These are phyloP conservation scores for Mycotypha africana DNA, from an alignment of 371 early-diverging fungal genomes.

Conservation along the genomic window DNA sequence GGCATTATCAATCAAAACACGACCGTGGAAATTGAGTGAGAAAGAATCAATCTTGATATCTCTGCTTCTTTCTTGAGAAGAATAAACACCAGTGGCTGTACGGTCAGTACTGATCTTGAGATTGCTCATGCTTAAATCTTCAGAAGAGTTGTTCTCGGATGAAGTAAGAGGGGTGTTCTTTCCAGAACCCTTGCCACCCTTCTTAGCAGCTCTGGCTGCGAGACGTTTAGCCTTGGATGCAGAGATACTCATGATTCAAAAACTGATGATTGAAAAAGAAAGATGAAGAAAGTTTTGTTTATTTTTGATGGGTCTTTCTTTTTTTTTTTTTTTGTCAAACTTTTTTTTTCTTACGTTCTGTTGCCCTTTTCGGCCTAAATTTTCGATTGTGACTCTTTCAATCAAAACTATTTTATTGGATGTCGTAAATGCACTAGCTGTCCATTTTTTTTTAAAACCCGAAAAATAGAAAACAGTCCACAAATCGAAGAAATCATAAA, in stretches of 20 bases:
- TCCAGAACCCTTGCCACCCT: constrained; percentile 21
- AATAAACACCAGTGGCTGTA: constrained; percentile 88
- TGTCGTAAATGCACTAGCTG: no score
- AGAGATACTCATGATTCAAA: constrained; percentile 40
- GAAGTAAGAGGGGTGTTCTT: constrained; percentile 30
- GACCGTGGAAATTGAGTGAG: constrained; percentile 91
- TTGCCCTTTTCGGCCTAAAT: no score
- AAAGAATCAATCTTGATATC: constrained; percentile 96
- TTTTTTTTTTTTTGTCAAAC: no score
- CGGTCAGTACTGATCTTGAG: constrained; percentile 58
- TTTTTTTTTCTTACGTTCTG: no score
- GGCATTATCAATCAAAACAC: constrained; percentile 89
- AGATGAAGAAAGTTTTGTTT: constrained; percentile 2
- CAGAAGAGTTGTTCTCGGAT: constrained; percentile 25
- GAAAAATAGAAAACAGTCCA: no score
- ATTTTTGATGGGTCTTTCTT: no score
- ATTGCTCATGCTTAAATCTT: constrained; percentile 28
- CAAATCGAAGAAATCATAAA: no score
- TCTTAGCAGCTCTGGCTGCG: constrained; percentile 70
- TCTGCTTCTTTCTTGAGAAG: constrained; percentile 87
- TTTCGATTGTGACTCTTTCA: no score
- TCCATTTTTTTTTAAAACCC: no score
- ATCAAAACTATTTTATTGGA: no score
- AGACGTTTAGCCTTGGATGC: constrained; percentile 81
- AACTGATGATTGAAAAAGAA: not conserved